These are phyloP conservation scores for Vaccinium darrowii DNA, from an alignment of 148 eudicot species.

Conservation along the genomic window DNA sequence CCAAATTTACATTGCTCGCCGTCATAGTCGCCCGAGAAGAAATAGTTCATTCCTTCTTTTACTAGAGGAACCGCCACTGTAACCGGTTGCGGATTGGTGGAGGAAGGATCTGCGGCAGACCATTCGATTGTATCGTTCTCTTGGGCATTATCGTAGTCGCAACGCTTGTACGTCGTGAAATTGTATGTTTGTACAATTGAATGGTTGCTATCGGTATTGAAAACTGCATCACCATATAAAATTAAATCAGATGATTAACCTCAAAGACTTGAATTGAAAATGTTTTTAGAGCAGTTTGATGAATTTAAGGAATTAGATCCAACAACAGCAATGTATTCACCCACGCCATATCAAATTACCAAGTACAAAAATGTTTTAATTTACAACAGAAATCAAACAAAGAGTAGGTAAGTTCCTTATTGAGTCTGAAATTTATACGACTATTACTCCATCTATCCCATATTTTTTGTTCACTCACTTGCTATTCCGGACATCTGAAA, in stretches of 20 bases:
- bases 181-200: constrained; percentile 73
- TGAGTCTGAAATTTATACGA: too few relatives aligned
- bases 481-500: too few relatives aligned
- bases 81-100: constrained; percentile 40
- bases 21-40: constrained; percentile 87
- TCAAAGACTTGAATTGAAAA: background rate
- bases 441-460: too few relatives aligned
- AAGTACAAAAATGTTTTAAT: background rate
- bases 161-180: constrained; percentile 50
- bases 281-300: background rate
- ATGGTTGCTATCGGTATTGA: constrained; percentile 83
- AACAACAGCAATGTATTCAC: background rate
- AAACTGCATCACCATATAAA: constrained; percentile 45
- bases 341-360: background rate
- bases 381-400: background rate
- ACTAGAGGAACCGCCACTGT: constrained; percentile 57
- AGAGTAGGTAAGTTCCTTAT: too few relatives aligned
- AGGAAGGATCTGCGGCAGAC: constrained; percentile 58
- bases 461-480: too few relatives aligned
- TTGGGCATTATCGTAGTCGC: constrained; percentile 41
- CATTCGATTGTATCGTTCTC: constrained; percentile 51
- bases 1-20: constrained; percentile 81
- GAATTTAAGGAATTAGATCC: background rate
- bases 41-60: constrained; percentile 64
- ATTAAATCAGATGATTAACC: background rate